Base-by-base conservation (phyloP, 73 alveolate genomes). In the Symbiodinium natans region DNA sequence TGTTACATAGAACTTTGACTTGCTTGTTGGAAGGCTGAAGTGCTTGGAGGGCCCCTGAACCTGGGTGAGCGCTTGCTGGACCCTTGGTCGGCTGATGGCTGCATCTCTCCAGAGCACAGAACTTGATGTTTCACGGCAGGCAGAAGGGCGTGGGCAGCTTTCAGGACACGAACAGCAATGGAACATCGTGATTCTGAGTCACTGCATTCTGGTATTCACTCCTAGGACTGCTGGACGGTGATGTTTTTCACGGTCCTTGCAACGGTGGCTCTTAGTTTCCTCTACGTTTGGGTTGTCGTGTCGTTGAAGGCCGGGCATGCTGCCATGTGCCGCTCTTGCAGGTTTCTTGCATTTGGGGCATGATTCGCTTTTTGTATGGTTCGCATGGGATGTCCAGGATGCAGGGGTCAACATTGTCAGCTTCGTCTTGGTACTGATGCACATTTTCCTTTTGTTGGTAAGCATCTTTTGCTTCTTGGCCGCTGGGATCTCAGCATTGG, bases 91-190 rank as follows among this genome's bases (percentile, higher is more conserved):
- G 33, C 1, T 27, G 15, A 3, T 23, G 36, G 9, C 13, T 13
- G 77, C 77, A 63, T 63, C 39, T 23, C 74, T n/a, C n/a, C n/a
- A n/a, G 23, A 17, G 63, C 63, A 29, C 83, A 31, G 25, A 19
- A 19, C 5, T 29, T 1, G 42, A 13, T 34, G 40, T 33, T 34
- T 31, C n/a, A 15, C 23, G 29, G 31, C 41, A 74, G 84, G 84
- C 84, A 74, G 84, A 88, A 88, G 41, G 95, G 95, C 95, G 77
- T 88, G 31, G 95, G 95, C 71, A 88, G 95, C 86, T 88, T 88
- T 71, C 48, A 88, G 95, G 95, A 38, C 42, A 15, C 86, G 63
- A n/a, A 39, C 21, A 10, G 21, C 43, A 10, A 10, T 11, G n/a
- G n/a, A 19, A 74, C 36, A 25, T 27, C 0, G 3, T 2, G 27